These are phyloP conservation scores for Auriscalpium orientale DNA, from an alignment of 768 basidiomycete species.

Conservation along the genomic window DNA sequence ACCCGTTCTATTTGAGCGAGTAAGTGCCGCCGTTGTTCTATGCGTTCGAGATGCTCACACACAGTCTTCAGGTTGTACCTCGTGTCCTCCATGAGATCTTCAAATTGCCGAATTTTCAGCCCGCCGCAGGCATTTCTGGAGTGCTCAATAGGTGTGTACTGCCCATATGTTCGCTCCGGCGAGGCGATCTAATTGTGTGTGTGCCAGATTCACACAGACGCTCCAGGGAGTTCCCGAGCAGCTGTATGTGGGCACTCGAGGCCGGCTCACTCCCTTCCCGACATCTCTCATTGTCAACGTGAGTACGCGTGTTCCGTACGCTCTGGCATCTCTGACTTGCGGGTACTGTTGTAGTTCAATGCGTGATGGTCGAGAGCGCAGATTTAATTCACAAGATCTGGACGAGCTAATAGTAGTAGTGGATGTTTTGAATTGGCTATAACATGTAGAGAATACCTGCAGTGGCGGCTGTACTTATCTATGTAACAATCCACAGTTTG, in stretches of 20 bases:
- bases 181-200: not conserved
- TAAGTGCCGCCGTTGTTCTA: not conserved
- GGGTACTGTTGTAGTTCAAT: no score
- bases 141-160: not conserved
- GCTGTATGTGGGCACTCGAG: constrained; percentile 9
- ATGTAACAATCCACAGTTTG: no score
- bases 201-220: not conserved
- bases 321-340: not conserved
- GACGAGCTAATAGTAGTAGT: no score
- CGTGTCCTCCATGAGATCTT: constrained; percentile 10
- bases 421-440: no score
- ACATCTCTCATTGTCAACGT: constrained; percentile 18
- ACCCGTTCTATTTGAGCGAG: constrained; percentile 6
- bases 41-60: not conserved
- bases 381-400: no score
- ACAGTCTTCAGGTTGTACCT: constrained; percentile 7
- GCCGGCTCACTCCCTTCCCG: constrained; percentile 18
- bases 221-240: constrained; percentile 3
- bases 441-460: no score
- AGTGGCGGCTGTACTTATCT: no score
- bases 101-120: constrained; percentile 11
- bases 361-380: no score
- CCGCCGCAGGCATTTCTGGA: constrained; percentile 12
- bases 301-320: not conserved
- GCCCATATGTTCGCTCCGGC: not conserved